Base-by-base conservation (phyloP, 2,329 filamentous ascomycete genomes). In the Trichoderma aggressivum region DNA sequence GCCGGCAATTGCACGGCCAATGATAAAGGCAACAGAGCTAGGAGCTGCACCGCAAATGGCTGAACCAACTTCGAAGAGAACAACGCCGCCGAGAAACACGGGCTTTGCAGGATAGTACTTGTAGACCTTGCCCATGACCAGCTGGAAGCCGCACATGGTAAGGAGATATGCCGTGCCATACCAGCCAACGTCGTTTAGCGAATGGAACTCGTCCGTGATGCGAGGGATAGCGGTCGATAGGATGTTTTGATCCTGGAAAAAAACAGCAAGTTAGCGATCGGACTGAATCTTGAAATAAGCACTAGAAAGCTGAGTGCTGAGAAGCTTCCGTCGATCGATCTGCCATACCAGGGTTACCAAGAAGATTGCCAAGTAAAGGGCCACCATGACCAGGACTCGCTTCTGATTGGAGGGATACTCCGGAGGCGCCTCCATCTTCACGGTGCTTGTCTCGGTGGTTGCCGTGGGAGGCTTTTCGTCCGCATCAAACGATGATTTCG, bases 61-160 rank as follows among this genome's bases (percentile, higher is more conserved):
- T 5, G 80, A 83, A 12, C 86, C 86, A 0, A 86, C 66, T 74
- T 87, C 86, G 58, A 89, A 86, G 47, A 86, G 76, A 56, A 80
- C 68, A 18, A 88, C 78, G 3, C 79, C 76, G 3, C 73, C 36
- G 1, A 87, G 77, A 73, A 84, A 87, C 3, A 79, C 79, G 55
- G 80, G 81, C 56, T 81, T 82, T 70, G 87, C 79, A 24, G 81
- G 77, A 73, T 87, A 87, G 75, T 84, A 85, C 62, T 80, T 82
- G 74, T 81, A 83, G 1, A 77, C 77, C 24, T 85, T 84, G 18
- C 64, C 64, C 64, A 68, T 68, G 24, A 68, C 18, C 18, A 68
- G 64, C 36, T 68, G 64, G 55, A 68, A 68, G 64, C 64, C 59
- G 55, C 64, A 68, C 64, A 59, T 58, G 55, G 64, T 68, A 3